Conservation (phyloP, 306 rosid species). For the Trifolium subterraneum region DNA sequence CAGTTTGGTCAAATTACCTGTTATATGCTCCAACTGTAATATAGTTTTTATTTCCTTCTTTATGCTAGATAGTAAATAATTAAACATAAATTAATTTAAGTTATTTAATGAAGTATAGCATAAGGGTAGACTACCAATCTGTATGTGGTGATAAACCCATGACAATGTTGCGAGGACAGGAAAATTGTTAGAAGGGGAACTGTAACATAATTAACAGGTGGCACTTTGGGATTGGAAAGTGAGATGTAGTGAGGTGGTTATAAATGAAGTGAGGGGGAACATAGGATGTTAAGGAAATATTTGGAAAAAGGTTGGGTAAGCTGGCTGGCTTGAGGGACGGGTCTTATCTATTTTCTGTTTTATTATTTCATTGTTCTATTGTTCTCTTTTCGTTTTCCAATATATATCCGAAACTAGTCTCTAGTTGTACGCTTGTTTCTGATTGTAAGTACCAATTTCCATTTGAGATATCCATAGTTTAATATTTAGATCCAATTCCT, state of each 20-base stretch:
- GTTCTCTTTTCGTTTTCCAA: background rate
- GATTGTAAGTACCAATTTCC: background rate
- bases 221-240: background rate
- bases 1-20: background rate
- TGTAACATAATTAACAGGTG: background rate
- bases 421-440: background rate
- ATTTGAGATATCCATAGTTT: background rate
- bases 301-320: background rate
- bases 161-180: background rate
- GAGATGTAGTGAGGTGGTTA: background rate
- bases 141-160: background rate
- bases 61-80: slow-evolving; percentile 1
- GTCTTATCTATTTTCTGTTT: background rate
- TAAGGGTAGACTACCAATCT: background rate
- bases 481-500: background rate
- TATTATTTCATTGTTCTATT: background rate
- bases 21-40: background rate
- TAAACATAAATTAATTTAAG: background rate
- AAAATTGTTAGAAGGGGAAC: background rate
- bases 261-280: background rate
- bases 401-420: background rate
- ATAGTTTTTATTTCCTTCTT: background rate
- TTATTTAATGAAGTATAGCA: background rate
- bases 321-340: background rate
- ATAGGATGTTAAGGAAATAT: background rate